Conservation (phyloP, 768 basidiomycete genomes). For the Calocera cornea region DNA sequence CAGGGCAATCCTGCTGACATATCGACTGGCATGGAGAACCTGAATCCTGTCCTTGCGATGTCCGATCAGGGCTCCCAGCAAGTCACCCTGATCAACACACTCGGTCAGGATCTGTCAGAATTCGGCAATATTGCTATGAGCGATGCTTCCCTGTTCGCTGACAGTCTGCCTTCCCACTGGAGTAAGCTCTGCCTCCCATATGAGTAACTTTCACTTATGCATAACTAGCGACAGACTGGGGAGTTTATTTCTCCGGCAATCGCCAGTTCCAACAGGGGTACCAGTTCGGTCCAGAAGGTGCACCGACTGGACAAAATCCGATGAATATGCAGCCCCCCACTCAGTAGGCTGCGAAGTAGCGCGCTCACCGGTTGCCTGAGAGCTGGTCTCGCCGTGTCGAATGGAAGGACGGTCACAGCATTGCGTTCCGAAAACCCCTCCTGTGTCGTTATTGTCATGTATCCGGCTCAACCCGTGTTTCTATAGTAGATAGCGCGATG, state of each 20-base stretch:
- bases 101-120: background rate
- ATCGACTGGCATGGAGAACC: background rate
- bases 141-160: background rate
- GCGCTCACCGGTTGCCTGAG: background rate
- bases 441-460: slow-evolving; percentile 3
- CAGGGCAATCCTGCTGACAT: background rate
- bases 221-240: background rate
- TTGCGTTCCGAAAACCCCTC: background rate
- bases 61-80: background rate
- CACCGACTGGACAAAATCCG: background rate
- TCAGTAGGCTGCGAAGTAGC: background rate
- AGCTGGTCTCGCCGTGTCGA: background rate
- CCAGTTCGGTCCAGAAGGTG: background rate
- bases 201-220: background rate
- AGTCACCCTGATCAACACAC: slow-evolving; percentile 1
- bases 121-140: background rate
- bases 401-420: background rate
- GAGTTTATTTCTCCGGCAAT: slow-evolving; percentile 5
- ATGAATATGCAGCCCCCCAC: slow-evolving; percentile 1
- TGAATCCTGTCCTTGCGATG: background rate
- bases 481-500: slow-evolving; percentile 6
- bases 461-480: slow-evolving; percentile 3
- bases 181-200: background rate
- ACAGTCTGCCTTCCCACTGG: background rate
- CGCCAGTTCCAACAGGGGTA: slow-evolving; percentile 14